Evolutionary conservation across 1,139 yeast genomes (phyloP).

Genomic region (Pichia sp.): DNA sequence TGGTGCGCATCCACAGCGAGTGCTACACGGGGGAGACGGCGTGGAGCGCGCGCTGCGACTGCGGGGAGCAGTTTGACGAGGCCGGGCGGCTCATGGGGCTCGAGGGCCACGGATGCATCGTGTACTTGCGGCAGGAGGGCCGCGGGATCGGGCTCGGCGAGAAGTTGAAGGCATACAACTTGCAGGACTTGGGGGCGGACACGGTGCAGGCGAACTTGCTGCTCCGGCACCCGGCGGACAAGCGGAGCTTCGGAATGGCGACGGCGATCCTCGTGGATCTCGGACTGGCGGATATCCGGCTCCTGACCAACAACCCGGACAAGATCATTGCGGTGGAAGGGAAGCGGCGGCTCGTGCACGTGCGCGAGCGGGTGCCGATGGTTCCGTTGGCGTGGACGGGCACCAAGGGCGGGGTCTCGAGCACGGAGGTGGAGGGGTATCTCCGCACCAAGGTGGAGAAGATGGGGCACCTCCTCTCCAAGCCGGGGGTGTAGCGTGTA

Average conservation of each 20-base stretch:
- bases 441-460: slow-evolving; percentile 89
- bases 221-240: slow-evolving; percentile 95
- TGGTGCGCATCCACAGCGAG: slow-evolving; percentile 89
- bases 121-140: slow-evolving; percentile 95
- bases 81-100: slow-evolving; percentile 91
- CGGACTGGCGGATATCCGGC: slow-evolving; percentile 65
- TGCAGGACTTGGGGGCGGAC: slow-evolving; percentile 97
- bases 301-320: slow-evolving; percentile 93
- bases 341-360: slow-evolving; percentile 61
- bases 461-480: slow-evolving; percentile 88
- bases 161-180: slow-evolving; percentile 91
- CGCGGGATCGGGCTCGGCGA: slow-evolving; percentile 97
- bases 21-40: slow-evolving; percentile 99
- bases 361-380: slow-evolving; percentile 90
- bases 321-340: slow-evolving; percentile 94
- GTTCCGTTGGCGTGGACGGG: slow-evolving; percentile 88
- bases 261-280: slow-evolving; percentile 87
- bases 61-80: slow-evolving; percentile 98
- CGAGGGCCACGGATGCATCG: slow-evolving; percentile 87
- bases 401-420: slow-evolving; percentile 59
- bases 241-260: slow-evolving; percentile 86
- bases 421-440: slow-evolving; percentile 87
- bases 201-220: slow-evolving; percentile 94
- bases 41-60: slow-evolving; percentile 98
- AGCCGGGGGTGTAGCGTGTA: slow-evolving; percentile 30